These are phyloP conservation scores for Herpomyces periplanetae DNA, from an alignment of 2,329 filamentous ascomycete species.

Conservation along the genomic window DNA sequence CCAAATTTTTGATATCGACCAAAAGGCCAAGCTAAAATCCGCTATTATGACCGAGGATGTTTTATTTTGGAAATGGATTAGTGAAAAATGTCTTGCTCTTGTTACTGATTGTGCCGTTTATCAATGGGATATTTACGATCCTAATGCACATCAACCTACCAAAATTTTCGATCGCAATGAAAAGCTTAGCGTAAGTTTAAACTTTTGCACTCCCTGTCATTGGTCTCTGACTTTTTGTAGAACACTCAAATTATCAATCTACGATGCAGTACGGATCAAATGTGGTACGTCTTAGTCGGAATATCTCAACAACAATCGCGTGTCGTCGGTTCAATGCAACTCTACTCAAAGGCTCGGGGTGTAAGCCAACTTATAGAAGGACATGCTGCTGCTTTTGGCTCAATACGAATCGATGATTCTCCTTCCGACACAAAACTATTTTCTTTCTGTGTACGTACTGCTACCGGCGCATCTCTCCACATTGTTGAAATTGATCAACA, in stretches of 20 bases:
- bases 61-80: constrained; percentile 98
- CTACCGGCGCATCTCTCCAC: constrained; percentile 68
- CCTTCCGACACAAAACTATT: constrained; percentile 76
- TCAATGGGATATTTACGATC: constrained; percentile 89
- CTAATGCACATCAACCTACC: constrained; percentile 31
- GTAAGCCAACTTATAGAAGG: constrained; percentile 96
- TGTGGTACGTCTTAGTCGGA: constrained; percentile 92
- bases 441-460: constrained; percentile 69
- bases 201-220: constrained; percentile 1
- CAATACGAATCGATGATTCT: constrained; percentile 50
- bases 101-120: constrained; percentile 70
- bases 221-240: constrained; percentile 1
- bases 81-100: constrained; percentile 45
- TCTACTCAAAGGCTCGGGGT: constrained; percentile 76
- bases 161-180: constrained; percentile 84
- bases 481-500: constrained; percentile 89
- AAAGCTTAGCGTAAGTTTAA: constrained; percentile 33
- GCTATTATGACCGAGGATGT: constrained; percentile 89
- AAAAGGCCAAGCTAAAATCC: constrained; percentile 86
- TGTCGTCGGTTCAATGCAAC: constrained; percentile 78
- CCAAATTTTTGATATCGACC: constrained; percentile 78
- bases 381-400: constrained; percentile 76
- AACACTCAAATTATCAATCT: constrained; percentile 81
- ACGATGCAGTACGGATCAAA: constrained; percentile 67
- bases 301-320: constrained; percentile 76